Conservation (phyloP, 2,329 filamentous ascomycete species). For the Pseudopyricularia cyperi region DNA sequence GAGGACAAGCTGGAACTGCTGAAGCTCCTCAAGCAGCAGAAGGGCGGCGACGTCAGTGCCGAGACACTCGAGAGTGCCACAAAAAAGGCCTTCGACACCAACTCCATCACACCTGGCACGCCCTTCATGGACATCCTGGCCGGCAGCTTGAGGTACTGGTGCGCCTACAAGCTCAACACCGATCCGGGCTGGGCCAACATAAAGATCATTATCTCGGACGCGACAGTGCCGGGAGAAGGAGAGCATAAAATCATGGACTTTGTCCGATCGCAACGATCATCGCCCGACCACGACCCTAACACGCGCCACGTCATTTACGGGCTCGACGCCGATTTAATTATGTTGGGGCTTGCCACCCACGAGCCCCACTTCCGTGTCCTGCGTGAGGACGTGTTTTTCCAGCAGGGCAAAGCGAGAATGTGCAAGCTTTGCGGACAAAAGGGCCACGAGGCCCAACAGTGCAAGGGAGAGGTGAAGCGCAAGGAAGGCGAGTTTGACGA, state of each 20-base stretch:
- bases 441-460: constrained; percentile 80
- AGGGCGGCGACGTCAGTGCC: constrained; percentile 48
- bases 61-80: constrained; percentile 48
- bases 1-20: constrained; percentile 80
- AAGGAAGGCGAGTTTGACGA: constrained; percentile 72
- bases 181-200: constrained; percentile 91
- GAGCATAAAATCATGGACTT: constrained; percentile 99
- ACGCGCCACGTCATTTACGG: constrained; percentile 97
- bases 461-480: constrained; percentile 64
- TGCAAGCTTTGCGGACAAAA: constrained; percentile 87
- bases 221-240: constrained; percentile 92
- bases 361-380: constrained; percentile 94
- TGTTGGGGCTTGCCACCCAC: constrained; percentile 93
- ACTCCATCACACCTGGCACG: constrained; percentile 84
- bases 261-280: constrained; percentile 81
- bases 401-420: constrained; percentile 68
- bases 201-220: constrained; percentile 97
- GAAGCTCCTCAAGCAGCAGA: constrained; percentile 71
- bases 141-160: constrained; percentile 85
- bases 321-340: constrained; percentile 94
- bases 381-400: constrained; percentile 91
- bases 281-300: constrained; percentile 87
- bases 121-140: constrained; percentile 98
- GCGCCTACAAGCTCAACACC: constrained; percentile 92
- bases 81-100: constrained; percentile 87